Conservation (phyloP, 2,329 filamentous ascomycete species). For the Nothomitra cinnamomea region DNA sequence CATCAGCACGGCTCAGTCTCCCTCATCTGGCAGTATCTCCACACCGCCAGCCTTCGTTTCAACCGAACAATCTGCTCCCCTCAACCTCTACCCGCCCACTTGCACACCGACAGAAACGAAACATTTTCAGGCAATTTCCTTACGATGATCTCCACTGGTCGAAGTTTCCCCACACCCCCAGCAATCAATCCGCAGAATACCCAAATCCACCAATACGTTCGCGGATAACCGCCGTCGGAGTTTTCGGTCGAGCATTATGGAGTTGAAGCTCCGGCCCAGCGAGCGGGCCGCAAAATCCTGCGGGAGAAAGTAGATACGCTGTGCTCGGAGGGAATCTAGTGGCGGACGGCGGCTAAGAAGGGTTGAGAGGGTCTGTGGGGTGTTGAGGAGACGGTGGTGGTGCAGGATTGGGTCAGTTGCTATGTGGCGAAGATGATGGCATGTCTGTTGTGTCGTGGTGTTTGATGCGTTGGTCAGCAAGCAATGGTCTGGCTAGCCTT, state of each 20-base stretch:
- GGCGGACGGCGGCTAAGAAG: slow-evolving; percentile 5
- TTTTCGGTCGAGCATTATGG: slow-evolving; percentile 4
- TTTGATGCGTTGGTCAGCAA: not conserved
- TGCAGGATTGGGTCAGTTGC: slow-evolving; percentile 7
- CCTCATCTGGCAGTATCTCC: not conserved
- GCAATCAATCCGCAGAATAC: slow-evolving; percentile 4
- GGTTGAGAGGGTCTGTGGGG: slow-evolving; percentile 5
- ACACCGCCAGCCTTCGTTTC: not conserved
- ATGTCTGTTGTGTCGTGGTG: slow-evolving; percentile 4
- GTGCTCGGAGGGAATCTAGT: slow-evolving; percentile 5
- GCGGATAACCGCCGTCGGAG: slow-evolving; percentile 5
- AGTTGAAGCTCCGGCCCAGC: slow-evolving; percentile 1
- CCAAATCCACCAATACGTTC: not conserved
- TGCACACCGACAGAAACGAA: slow-evolving; percentile 46
- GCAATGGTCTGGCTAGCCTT: not conserved
- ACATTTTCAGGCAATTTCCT: slow-evolving; percentile 24
- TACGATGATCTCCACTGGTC: slow-evolving; percentile 18
- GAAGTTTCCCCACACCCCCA: slow-evolving; percentile 12
- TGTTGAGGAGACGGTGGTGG: slow-evolving; percentile 6
- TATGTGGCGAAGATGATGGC: slow-evolving; percentile 6
- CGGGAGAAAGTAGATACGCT: slow-evolving; percentile 6
- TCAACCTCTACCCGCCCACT: slow-evolving; percentile 45
- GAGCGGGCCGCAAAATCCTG: slow-evolving; percentile 5
- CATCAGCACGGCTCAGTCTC: not conserved
- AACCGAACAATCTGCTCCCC: slow-evolving; percentile 26